phyloP scores from a whole-genome alignment of 352 stramenopile genomes.

The Saprolegnia parasitica region DNA sequence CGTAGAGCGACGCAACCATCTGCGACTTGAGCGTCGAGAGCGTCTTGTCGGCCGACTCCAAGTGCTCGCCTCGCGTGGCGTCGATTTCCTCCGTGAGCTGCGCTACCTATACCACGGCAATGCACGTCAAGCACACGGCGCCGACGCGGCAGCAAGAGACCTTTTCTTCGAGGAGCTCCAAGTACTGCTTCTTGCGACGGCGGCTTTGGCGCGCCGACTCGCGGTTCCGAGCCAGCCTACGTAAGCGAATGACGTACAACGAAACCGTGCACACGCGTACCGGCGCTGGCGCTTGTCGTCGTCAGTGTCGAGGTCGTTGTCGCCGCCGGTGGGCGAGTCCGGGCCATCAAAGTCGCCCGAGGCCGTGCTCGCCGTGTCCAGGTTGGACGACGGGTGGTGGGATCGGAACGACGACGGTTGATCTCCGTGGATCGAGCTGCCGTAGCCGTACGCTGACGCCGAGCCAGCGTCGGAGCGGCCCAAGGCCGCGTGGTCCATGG shows the following conservation, averaged over 20 bases:
- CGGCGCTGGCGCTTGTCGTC: constrained; percentile 20
- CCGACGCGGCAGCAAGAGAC: background rate
- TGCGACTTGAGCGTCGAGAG: constrained; percentile 72
- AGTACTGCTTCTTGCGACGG: constrained; percentile 85
- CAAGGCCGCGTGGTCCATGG: background rate
- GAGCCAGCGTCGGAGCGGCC: background rate
- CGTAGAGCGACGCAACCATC: constrained; percentile 57
- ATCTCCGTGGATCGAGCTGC: constrained; percentile 5
- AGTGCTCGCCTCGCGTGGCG: constrained; percentile 60
- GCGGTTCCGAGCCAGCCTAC: constrained; percentile 72
- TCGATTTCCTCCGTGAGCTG: constrained; percentile 86
- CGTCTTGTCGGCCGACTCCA: constrained; percentile 70
- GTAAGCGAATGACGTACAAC: background rate
- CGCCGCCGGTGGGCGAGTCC: constrained; percentile 21
- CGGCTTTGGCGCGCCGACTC: constrained; percentile 84
- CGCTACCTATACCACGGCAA: constrained; percentile 44
- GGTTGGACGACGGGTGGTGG: constrained; percentile 4
- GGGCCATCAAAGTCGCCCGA: constrained; percentile 23
- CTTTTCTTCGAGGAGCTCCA: constrained; percentile 85
- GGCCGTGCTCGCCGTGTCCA: constrained; percentile 23
- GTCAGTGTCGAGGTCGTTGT: constrained; percentile 24
- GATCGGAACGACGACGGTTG: constrained; percentile 4
- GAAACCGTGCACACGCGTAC: background rate
- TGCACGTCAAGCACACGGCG: background rate
- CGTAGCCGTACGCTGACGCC: background rate